Base-by-base conservation (phyloP, 2,329 filamentous ascomycete species). In the Graphiopsis chlorocephala region DNA sequence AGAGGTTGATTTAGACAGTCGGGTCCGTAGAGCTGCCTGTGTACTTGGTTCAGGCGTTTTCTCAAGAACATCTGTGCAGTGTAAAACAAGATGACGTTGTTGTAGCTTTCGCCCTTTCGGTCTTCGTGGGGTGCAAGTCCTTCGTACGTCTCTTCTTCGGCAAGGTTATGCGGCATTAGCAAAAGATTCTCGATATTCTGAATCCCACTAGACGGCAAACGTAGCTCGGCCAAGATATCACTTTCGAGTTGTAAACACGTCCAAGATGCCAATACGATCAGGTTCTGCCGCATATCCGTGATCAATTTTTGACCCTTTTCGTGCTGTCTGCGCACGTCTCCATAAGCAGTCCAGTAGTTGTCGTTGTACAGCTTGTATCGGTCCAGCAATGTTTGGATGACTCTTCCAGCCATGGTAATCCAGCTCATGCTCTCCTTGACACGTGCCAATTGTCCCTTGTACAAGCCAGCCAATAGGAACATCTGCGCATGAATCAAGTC, bases 211-310 rank as follows among this genome's bases (percentile, higher is more conserved):
- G 83, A 81, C 4, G 86, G 86, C 15, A 89, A 79, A 65, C 73
- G 75, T 65, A 98, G 83, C 77, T 99, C 95, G 3, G 95, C 95
- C 55, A 97, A 84, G 53, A 98, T 92, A 76, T 98, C 94, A 77
- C 93, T 97, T 78, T 98, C 94, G 12, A 98, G 83, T 73, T 98
- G 94, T 68, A 97, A 81, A 74, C 92, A 96, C 8, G 93, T 95
- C 94, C 94, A 98, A 72, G 93, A 97, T 0, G 92, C 90, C 70
- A 96, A 74, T 64, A 81, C 77, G 26, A 82, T 78, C 48, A 82
- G 69, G 55, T 81, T 81, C 53, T 74, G 67, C 42, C 71, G 72
- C 63, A 74, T 75, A 61, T 74, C 72, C 62, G 73, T 74, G 61
- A 74, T 74, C 38, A 67, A 65, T 57, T 65, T 65, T 42, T 73